Evolutionary conservation across 164 flowering plant species (phyloP).

Genomic region (Vitis rupestris): DNA sequence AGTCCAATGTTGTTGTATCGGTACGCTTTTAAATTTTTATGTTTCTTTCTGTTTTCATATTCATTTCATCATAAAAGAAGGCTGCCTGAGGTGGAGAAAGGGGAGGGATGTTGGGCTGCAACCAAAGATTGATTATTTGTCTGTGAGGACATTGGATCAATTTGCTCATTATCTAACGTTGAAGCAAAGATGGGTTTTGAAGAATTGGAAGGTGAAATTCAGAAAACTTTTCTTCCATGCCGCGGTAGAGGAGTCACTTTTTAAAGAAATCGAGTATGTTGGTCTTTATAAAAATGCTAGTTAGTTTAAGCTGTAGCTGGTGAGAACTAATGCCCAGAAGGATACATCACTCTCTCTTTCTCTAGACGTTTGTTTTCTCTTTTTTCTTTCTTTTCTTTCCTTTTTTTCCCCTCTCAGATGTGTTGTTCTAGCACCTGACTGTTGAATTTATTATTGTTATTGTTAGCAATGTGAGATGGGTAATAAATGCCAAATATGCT

Average conservation of each 20-base stretch:
- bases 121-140: not conserved
- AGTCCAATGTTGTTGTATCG: slow-evolving; percentile 37
- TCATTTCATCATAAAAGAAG: slow-evolving; percentile 25
- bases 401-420: slow-evolving; percentile 16
- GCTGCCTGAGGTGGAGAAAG: slow-evolving; percentile 9
- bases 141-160: not conserved
- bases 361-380: slow-evolving; percentile 5
- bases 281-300: slow-evolving; percentile 28
- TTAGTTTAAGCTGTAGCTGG: slow-evolving; percentile 28
- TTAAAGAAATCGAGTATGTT: slow-evolving; percentile 10
- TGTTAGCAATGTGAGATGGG: slow-evolving; percentile 37
- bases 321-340: slow-evolving; percentile 17
- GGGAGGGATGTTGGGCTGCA: slow-evolving; percentile 10
- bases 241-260: slow-evolving; percentile 7
- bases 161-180: slow-evolving; percentile 1
- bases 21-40: slow-evolving; percentile 32
- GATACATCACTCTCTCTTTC: slow-evolving; percentile 14
- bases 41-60: slow-evolving; percentile 30
- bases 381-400: not conserved
- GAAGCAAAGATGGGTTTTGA: slow-evolving; percentile 4
- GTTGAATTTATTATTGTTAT: slow-evolving; percentile 37
- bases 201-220: slow-evolving; percentile 11
- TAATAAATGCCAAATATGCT: slow-evolving; percentile 43
- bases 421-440: slow-evolving; percentile 38
- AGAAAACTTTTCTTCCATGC: slow-evolving; percentile 9